Percentiles rank a stretch among this genome's conserved stretches.
Evolutionary conservation across 2,329 filamentous ascomycete genomes (phyloP).

Genomic region (Penicillium sp.): DNA sequence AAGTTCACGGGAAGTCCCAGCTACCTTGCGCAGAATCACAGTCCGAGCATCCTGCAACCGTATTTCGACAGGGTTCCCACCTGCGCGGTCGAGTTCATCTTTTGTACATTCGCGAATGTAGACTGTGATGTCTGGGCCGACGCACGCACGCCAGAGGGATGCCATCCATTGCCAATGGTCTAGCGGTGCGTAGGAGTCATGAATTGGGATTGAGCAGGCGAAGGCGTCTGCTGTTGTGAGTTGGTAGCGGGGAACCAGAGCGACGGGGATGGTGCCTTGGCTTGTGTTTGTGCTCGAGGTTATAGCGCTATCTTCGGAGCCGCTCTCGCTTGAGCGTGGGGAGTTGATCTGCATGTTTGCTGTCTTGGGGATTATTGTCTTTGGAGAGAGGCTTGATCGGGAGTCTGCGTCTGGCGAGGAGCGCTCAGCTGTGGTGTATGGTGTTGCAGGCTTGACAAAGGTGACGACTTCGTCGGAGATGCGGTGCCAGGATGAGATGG

Average conservation of each 20-base stretch:
- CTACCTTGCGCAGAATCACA: slow-evolving; percentile 53
- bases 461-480: slow-evolving; percentile 69
- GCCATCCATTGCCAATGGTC: slow-evolving; percentile 99
- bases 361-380: slow-evolving; percentile 33
- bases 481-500: slow-evolving; percentile 71
- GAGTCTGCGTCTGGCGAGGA: background rate
- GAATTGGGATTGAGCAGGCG: slow-evolving; percentile 70
- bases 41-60: slow-evolving; percentile 47
- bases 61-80: slow-evolving; percentile 56
- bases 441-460: slow-evolving; percentile 47
- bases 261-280: slow-evolving; percentile 58
- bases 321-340: slow-evolving; percentile 27
- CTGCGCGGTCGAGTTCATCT: slow-evolving; percentile 42
- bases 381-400: slow-evolving; percentile 26
- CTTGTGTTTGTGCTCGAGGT: slow-evolving; percentile 13
- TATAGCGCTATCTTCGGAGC: slow-evolving; percentile 24
- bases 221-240: slow-evolving; percentile 74
- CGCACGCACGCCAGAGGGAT: slow-evolving; percentile 82
- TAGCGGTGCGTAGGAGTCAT: slow-evolving; percentile 73
- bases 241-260: slow-evolving; percentile 76
- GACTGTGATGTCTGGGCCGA: slow-evolving; percentile 67
- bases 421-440: background rate
- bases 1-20: slow-evolving; percentile 41
- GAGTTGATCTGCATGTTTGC: slow-evolving; percentile 31
- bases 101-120: slow-evolving; percentile 44